Base-by-base conservation (phyloP, 441 rosid species). In the Populus hybrid region DNA sequence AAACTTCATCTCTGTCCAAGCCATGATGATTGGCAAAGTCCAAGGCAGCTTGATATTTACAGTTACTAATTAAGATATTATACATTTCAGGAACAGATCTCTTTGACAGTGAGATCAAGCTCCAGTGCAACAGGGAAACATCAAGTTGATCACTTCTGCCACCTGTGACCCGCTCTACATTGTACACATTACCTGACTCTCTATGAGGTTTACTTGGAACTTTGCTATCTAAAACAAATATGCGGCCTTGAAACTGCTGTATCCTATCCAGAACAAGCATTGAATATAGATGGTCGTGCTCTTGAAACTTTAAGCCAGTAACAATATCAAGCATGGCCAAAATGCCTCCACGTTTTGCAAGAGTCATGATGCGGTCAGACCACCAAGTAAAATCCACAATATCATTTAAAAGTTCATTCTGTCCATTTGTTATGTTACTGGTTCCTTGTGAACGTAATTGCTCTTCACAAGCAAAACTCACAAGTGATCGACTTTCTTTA, bases 351-450 rank as follows among this genome's bases (percentile, higher is more conserved):
- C 81, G 83, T 84, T 85, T 94, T 71, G 87, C 88, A 81, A 94
- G 74, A 80, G 92, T 75, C 82, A 96, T 83, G 82, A 90, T 70
- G 28, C 89, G 89, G 78, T 91, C 94, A 76, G 96, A 93, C 98
- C 98, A 96, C 99, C 98, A 96, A 74, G 98, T 86, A 76, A 96
- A 92, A 82, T 96, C 99, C 70, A 82, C 81, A 69, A 85, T 80
- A 81, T 86, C 89, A 72, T 79, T 81, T 69, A 91, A 81, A 82
- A 77, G 74, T 63, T 88, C 89, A 77, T 77, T 67, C 76, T 74
- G 67, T 72, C 70, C 78, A 64, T 77, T 73, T 38, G 83, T 61
- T 72, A 46, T 71, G 63, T 77, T 82, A 82, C 81, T 83, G 57
- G 78, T 72, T 70, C 78, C 80, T 75, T 68, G 80, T 61, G 85